Evolutionary conservation across 2,329 filamentous ascomycete species (phyloP).

Genomic region (Epichloe brachyelytri): DNA sequence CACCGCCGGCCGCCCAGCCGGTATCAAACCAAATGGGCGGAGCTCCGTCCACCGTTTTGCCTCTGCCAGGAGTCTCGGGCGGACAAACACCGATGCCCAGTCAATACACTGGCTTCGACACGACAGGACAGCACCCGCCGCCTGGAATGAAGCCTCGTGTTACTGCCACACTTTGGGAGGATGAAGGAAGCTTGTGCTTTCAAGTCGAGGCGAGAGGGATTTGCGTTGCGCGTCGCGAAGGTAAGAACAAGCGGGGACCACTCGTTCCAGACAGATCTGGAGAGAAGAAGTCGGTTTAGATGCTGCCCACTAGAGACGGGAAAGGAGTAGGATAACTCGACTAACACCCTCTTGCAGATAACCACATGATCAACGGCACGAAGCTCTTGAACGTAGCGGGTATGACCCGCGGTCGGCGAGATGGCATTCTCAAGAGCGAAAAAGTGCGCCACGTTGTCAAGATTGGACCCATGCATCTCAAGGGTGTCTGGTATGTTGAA

Average conservation of each 20-base stretch:
- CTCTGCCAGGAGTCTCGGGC: slow-evolving; percentile 47
- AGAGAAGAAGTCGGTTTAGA: no score
- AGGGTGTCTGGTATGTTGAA: slow-evolving; percentile 76
- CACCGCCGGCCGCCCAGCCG: slow-evolving; percentile 57
- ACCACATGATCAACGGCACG: slow-evolving; percentile 98
- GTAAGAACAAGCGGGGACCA: slow-evolving; percentile 29
- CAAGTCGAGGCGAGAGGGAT: slow-evolving; percentile 95
- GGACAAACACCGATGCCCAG: slow-evolving; percentile 36
- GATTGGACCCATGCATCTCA: slow-evolving; percentile 97
- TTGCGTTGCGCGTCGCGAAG: slow-evolving; percentile 87
- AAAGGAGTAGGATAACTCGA: background rate
- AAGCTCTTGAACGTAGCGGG: slow-evolving; percentile 94
- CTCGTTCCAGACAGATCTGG: slow-evolving; percentile 44
- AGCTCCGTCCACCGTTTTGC: slow-evolving; percentile 48
- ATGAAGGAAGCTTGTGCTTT: slow-evolving; percentile 94
- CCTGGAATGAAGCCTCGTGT: slow-evolving; percentile 93
- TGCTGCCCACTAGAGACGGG: no score
- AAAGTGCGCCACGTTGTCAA: slow-evolving; percentile 96
- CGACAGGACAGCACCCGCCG: slow-evolving; percentile 83
- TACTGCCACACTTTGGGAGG: slow-evolving; percentile 94
- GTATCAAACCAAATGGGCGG: slow-evolving; percentile 59
- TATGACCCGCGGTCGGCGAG: slow-evolving; percentile 90
- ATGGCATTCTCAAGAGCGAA: slow-evolving; percentile 95
- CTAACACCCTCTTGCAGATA: slow-evolving; percentile 43
- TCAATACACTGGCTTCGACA: slow-evolving; percentile 55